Conservation (phyloP, 371 early-diverging fungal genomes). For the Syncephalis fuscata region DNA sequence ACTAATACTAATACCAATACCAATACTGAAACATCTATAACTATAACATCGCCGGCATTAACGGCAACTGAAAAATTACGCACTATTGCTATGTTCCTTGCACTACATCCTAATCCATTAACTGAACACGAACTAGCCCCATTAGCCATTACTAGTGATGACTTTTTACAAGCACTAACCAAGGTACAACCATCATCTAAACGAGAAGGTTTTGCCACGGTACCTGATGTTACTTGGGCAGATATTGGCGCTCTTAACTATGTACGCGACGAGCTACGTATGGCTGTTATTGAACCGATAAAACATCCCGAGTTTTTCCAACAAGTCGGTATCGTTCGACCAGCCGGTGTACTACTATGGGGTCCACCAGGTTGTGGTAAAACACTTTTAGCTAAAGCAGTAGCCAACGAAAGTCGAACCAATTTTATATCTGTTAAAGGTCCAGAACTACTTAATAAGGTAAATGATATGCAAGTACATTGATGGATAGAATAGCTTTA, state of each 20-base stretch:
- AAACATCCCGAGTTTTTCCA: constrained; percentile 84
- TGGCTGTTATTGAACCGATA: constrained; percentile 95
- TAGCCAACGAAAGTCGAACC: constrained; percentile 92
- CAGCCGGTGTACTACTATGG: constrained; percentile 95
- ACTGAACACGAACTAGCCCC: constrained; percentile 68
- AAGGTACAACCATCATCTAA: constrained; percentile 95
- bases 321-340: constrained; percentile 80
- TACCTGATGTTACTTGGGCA: constrained; percentile 89
- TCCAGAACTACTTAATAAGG: constrained; percentile 97
- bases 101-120: constrained; percentile 52
- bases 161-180: constrained; percentile 77
- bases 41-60: constrained; percentile 8
- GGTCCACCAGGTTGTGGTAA: constrained; percentile 99
- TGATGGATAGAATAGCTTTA: background rate
- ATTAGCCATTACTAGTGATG: constrained; percentile 69
- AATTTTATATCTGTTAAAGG: constrained; percentile 99
- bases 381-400: constrained; percentile 97
- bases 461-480: constrained; percentile 7
- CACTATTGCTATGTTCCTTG: constrained; percentile 52
- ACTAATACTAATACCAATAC: constrained; percentile 1
- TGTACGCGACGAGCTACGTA: constrained; percentile 85
- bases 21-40: constrained; percentile 1
- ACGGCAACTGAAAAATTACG: constrained; percentile 32
- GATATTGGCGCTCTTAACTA: constrained; percentile 84
- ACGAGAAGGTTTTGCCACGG: constrained; percentile 97